Evolutionary conservation across 2,329 filamentous ascomycete genomes (phyloP).

Genomic region (Talaromyces rugulosus): DNA sequence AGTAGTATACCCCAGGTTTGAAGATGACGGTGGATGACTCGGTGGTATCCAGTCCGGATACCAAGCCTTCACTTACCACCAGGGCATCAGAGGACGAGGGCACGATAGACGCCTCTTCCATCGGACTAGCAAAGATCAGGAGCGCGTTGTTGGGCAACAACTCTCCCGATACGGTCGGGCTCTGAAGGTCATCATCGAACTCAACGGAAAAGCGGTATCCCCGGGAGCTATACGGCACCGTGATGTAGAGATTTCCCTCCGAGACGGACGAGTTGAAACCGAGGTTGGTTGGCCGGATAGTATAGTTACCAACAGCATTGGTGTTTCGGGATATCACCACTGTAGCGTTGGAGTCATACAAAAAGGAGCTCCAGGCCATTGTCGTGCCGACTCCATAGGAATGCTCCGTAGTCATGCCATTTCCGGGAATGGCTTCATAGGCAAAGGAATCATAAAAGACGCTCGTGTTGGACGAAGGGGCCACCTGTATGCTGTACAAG

Average conservation of each 20-base stretch:
- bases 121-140: slow-evolving; percentile 4
- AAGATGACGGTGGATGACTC: slow-evolving; percentile 18
- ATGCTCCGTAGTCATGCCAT: slow-evolving; percentile 20
- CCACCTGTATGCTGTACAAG: slow-evolving; percentile 19
- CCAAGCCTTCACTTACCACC: neutral
- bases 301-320: slow-evolving; percentile 18
- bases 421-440: slow-evolving; percentile 34
- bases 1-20: slow-evolving; percentile 21
- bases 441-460: slow-evolving; percentile 31
- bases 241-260: neutral
- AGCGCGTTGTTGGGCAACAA: neutral
- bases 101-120: neutral
- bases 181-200: slow-evolving; percentile 1
- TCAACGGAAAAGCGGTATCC: slow-evolving; percentile 6
- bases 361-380: neutral
- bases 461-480: slow-evolving; percentile 1
- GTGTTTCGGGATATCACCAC: neutral
- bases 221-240: neutral
- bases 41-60: slow-evolving; percentile 12
- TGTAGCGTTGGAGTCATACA: neutral
- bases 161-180: neutral
- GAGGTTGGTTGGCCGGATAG: slow-evolving; percentile 16
- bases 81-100: neutral
- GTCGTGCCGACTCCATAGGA: neutral
- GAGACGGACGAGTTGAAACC: neutral